Percentiles rank a stretch among this genome's conserved stretches.
phyloP scores from a whole-genome alignment of 2,329 filamentous ascomycete genomes.

The Talaromyces sp. region DNA sequence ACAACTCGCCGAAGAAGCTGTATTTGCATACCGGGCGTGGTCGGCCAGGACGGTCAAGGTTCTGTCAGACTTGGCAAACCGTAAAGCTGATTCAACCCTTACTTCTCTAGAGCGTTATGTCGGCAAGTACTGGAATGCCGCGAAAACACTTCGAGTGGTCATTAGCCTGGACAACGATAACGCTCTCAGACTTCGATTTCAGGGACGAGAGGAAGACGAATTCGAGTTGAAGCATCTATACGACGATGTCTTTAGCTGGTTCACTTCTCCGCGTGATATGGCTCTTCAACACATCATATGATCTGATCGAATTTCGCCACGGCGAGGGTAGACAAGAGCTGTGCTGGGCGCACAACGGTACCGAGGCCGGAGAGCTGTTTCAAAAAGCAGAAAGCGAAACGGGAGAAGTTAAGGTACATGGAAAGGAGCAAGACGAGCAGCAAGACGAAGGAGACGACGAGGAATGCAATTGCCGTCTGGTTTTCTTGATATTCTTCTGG shows the following conservation, averaged over 20 bases:
- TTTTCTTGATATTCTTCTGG: neutral
- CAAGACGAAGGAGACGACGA: neutral
- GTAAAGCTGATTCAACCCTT: neutral
- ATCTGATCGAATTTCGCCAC: neutral
- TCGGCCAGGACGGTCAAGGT: neutral
- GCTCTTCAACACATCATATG: neutral
- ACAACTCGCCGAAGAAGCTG: neutral
- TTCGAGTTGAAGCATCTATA: neutral
- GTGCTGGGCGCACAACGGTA: neutral
- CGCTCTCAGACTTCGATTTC: neutral
- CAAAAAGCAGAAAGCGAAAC: neutral
- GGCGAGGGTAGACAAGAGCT: neutral
- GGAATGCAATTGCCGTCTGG: neutral
- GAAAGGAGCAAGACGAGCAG: neutral
- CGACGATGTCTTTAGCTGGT: neutral
- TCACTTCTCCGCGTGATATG: slow-evolving; percentile 1
- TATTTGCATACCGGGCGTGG: neutral
- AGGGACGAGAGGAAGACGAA: neutral
- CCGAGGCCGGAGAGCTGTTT: neutral
- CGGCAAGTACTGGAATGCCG: neutral
- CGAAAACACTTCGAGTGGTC: neutral
- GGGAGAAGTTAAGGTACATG: neutral
- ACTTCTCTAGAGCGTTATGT: neutral
- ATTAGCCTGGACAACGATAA: neutral
- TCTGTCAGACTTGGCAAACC: neutral